Evolutionary conservation across 306 rosid genomes (phyloP).

Genomic region (Cucumis cinereus): DNA sequence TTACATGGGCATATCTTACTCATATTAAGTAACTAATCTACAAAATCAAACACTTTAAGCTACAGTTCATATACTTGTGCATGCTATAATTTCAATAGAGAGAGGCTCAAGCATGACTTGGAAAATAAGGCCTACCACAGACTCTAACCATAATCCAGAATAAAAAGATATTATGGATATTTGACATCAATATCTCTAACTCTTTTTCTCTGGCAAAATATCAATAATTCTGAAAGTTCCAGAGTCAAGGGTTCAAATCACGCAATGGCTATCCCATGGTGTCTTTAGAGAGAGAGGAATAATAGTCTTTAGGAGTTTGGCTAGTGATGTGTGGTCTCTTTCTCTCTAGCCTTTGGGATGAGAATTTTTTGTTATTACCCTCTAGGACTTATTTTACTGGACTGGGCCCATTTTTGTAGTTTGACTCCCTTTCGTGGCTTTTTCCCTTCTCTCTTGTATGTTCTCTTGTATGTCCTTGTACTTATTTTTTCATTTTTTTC

Average conservation of each 20-base stretch:
- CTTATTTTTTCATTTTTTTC: not conserved
- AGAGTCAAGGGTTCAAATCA: not conserved
- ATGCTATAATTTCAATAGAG: not conserved
- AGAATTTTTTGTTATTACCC: not conserved
- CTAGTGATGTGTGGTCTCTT: not conserved
- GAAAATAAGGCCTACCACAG: not conserved
- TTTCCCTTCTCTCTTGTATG: too few relatives aligned
- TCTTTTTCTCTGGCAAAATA: too few relatives aligned
- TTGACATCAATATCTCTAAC: not conserved
- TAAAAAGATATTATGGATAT: not conserved
- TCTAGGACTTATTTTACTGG: not conserved
- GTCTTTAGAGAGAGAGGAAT: not conserved
- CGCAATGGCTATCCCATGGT: not conserved
- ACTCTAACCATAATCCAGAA: too few relatives aligned
- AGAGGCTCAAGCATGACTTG: not conserved
- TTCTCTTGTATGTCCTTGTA: too few relatives aligned
- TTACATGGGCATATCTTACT: conserved; percentile 83
- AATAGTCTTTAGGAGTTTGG: not conserved
- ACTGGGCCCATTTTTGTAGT: not conserved
- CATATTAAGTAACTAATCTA: not conserved
- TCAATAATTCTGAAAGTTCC: too few relatives aligned
- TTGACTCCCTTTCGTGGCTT: not conserved
- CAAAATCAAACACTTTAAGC: not conserved
- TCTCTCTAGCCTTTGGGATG: too few relatives aligned
- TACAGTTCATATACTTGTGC: not conserved